Conservation (phyloP, 192 early-diverging fungal genomes). For the Globomyces pollinis-pini region DNA sequence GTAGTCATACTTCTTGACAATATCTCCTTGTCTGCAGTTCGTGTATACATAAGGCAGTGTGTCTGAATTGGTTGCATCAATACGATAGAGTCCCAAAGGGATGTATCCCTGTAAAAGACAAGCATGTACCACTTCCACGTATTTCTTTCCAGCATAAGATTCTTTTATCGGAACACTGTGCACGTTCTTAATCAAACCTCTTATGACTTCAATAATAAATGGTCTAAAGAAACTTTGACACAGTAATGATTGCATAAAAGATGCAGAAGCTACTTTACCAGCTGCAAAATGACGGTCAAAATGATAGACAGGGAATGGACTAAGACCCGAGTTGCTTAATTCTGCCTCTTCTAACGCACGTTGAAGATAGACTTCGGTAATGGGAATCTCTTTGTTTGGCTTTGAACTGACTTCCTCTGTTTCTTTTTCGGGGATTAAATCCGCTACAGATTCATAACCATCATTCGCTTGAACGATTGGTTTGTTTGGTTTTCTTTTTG, state of each 20-base stretch:
- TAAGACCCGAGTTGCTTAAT: constrained; percentile 37
- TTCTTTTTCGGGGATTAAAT: neutral
- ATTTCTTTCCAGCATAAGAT: constrained; percentile 17
- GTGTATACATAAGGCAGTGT: constrained; percentile 41
- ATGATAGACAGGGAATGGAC: constrained; percentile 36
- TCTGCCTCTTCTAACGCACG: constrained; percentile 36
- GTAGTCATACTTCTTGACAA: constrained; percentile 28
- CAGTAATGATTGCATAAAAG: constrained; percentile 40
- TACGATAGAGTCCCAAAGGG: constrained; percentile 36
- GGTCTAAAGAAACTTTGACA: constrained; percentile 46
- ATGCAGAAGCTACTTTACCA: constrained; percentile 33
- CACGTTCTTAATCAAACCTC: constrained; percentile 18
- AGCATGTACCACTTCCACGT: constrained; percentile 22
- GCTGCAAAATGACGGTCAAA: constrained; percentile 45
- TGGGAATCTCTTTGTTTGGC: constrained; percentile 6
- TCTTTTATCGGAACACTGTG: constrained; percentile 15
- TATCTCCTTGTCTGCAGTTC: constrained; percentile 34
- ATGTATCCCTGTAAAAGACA: constrained; percentile 24
- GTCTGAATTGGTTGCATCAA: neutral
- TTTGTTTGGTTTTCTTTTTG: neutral
- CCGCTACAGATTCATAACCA: constrained; percentile 10
- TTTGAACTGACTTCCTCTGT: neutral
- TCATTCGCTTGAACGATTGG: neutral
- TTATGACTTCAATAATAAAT: constrained; percentile 36
- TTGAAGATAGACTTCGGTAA: constrained; percentile 35